Percentiles rank a stretch among this genome's conserved stretches.
Conservation (phyloP, 345 rosid genomes). For the thale cress (Arabidopsis thaliana) region TAIR10.1 NC_003075.7:11414001-11414500, state of each 20-base stretch:
- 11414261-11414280: neutral
- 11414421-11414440: slow-evolving; percentile 29
- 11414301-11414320: neutral
- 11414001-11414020: no score
- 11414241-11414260: neutral
- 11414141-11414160: neutral
- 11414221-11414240: neutral
- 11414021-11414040: no score
- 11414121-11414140: neutral
- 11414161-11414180: neutral
- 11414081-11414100: neutral
- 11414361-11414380: neutral
- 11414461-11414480: slow-evolving; percentile 19
- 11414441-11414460: slow-evolving; percentile 26
- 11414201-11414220: neutral
- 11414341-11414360: neutral
- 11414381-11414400: neutral
- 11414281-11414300: slow-evolving; percentile 6
- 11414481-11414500: slow-evolving; percentile 37
- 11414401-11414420: slow-evolving; percentile 17
- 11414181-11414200: neutral
- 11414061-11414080: neutral
- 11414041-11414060: neutral
- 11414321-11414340: neutral
- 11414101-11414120: neutral